Evolutionary conservation across 768 basidiomycete species (phyloP).

Genomic region (Pholiota conissans): DNA sequence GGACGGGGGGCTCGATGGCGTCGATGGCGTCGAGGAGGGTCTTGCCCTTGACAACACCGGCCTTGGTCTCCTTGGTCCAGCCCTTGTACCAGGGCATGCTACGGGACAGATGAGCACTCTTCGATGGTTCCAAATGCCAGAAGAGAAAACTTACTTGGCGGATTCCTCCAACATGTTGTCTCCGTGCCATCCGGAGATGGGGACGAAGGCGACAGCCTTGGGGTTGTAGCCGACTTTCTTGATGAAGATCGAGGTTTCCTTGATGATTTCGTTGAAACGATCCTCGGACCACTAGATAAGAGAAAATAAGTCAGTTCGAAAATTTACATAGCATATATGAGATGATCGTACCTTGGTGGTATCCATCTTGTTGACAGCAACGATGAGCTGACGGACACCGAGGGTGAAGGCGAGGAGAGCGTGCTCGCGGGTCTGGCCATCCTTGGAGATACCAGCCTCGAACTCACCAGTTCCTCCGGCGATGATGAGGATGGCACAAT

Average conservation of each 20-base stretch:
- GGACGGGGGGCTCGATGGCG: slow-evolving; percentile 95
- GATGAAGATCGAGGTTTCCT: slow-evolving; percentile 97
- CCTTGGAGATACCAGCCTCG: slow-evolving; percentile 99
- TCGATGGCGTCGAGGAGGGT: slow-evolving; percentile 99
- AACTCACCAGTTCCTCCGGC: slow-evolving; percentile 99
- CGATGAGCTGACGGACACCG: slow-evolving; percentile 99
- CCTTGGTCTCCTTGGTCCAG: slow-evolving; percentile 97
- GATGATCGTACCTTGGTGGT: slow-evolving; percentile 77
- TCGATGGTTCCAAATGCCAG: not conserved
- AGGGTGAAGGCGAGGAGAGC: slow-evolving; percentile 99
- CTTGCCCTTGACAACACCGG: slow-evolving; percentile 93
- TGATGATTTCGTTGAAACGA: slow-evolving; percentile 99
- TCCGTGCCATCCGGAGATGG: slow-evolving; percentile 99
- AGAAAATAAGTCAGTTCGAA: slow-evolving; percentile 1
- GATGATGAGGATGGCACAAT: slow-evolving; percentile 99
- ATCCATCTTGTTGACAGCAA: slow-evolving; percentile 99
- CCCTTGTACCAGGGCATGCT: slow-evolving; percentile 99
- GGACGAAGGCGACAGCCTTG: slow-evolving; percentile 96
- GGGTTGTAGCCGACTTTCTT: slow-evolving; percentile 99
- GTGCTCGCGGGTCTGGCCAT: slow-evolving; percentile 99
- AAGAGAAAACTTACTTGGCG: slow-evolving; percentile 60
- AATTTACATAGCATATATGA: not conserved
- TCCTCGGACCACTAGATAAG: slow-evolving; percentile 89
- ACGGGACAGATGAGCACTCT: slow-evolving; percentile 20
- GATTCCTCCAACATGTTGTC: slow-evolving; percentile 99